phyloP scores from a whole-genome alignment of 1,284 basidiomycete genomes.

The Rhodotorula glutinis region DNA sequence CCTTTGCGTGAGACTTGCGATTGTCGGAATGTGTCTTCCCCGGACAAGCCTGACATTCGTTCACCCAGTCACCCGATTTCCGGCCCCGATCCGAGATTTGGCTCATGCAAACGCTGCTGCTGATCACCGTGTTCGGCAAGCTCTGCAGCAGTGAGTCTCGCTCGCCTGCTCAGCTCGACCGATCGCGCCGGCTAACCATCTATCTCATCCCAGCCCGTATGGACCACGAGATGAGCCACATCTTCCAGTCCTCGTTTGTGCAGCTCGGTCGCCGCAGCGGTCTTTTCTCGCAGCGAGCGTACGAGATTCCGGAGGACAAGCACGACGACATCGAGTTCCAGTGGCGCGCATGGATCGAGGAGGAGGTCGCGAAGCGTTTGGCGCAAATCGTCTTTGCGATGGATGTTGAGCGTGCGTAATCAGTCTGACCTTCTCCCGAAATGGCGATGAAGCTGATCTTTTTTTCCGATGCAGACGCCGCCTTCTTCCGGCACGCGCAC shows the following conservation, averaged over 20 bases:
- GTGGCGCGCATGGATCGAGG: constrained; percentile 43
- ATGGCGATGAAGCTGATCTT: background rate
- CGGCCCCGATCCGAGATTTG: constrained; percentile 39
- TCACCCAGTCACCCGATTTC: constrained; percentile 32
- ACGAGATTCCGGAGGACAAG: constrained; percentile 22
- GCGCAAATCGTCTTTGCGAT: constrained; percentile 41
- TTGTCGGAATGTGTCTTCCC: background rate
- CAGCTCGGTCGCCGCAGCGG: constrained; percentile 30
- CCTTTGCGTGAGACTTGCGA: constrained; percentile 13
- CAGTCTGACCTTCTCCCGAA: background rate
- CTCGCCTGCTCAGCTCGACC: accelerated
- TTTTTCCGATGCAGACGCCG: constrained; percentile 28
- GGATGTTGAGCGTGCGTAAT: constrained; percentile 41
- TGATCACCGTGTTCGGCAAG: constrained; percentile 37
- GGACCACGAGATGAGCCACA: constrained; percentile 42
- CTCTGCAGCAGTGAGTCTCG: constrained; percentile 34
- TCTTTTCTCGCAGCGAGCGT: constrained; percentile 34
- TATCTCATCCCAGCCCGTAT: constrained; percentile 12
- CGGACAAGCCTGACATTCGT: too few species aligned
- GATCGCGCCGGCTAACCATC: background rate
- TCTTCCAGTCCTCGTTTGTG: constrained; percentile 40
- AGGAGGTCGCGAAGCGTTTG: constrained; percentile 39
- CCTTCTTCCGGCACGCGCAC: constrained; percentile 43
- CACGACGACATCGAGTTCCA: constrained; percentile 32
- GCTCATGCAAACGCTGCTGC: constrained; percentile 36